These are phyloP conservation scores for Lycium ferocissimum DNA, from an alignment of 257 asterid species.

Conservation along the genomic window DNA sequence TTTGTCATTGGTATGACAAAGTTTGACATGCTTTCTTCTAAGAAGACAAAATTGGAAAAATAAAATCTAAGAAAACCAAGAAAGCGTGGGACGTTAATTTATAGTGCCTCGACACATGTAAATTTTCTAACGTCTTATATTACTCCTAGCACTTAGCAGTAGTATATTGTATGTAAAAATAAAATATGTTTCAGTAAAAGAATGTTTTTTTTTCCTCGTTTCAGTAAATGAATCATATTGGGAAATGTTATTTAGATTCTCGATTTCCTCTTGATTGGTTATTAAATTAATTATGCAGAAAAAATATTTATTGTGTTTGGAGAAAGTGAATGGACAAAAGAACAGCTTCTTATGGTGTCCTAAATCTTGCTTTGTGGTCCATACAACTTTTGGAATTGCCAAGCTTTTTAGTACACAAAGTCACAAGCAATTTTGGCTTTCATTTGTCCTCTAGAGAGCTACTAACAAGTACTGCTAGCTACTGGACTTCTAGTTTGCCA, in stretches of 20 bases:
- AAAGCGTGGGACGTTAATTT: conserved; percentile 36
- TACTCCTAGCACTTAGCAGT: not conserved
- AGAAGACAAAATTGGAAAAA: conserved; percentile 34
- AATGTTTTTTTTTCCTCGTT: conserved; percentile 59
- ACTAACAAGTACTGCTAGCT: not conserved
- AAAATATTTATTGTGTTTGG: conserved; percentile 14
- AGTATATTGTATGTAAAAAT: conserved; percentile 11
- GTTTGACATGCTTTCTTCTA: conserved; percentile 26
- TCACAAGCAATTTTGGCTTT: conserved; percentile 28
- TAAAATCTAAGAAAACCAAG: conserved; percentile 31
- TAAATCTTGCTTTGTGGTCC: conserved; percentile 31
- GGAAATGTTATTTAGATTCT: conserved; percentile 18
- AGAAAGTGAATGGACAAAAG: conserved; percentile 33
- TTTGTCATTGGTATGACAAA: conserved; percentile 27
- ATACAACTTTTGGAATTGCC: not conserved
- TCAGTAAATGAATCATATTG: conserved; percentile 36
- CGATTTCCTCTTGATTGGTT: not conserved
- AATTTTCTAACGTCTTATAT: conserved; percentile 44
- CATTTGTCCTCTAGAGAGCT: conserved; percentile 5
- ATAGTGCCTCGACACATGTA: conserved; percentile 48
- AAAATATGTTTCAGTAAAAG: conserved; percentile 42
- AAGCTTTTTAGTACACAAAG: conserved; percentile 30
- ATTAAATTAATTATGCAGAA: conserved; percentile 27
- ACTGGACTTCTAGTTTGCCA: not conserved
- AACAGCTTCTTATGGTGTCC: conserved; percentile 31